Evolutionary conservation across 83 land plant genomes (phyloP).

Genomic region (Diphasiastrum complanatum): DNA sequence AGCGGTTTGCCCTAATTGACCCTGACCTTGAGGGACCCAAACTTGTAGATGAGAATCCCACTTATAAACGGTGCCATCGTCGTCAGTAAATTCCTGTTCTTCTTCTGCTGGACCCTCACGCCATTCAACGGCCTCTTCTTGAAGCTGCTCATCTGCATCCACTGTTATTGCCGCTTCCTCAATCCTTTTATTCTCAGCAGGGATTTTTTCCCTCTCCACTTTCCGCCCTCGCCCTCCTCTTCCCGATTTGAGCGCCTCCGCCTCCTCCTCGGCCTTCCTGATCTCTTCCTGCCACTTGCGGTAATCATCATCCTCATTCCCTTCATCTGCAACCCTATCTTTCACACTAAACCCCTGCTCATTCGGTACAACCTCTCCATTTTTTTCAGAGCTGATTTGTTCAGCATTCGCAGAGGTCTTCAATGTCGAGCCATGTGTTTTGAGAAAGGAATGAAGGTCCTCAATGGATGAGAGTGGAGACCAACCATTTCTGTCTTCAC

Average conservation of each 20-base stretch:
- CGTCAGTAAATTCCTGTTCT: constrained; percentile 89
- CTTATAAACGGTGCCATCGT: constrained; percentile 87
- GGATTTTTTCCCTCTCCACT: no score
- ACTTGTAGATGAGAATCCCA: constrained; percentile 66
- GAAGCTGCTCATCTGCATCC: background rate
- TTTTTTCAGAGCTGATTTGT: no score
- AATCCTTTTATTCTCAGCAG: background rate
- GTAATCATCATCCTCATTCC: constrained; percentile 51
- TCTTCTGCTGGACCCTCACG: constrained; percentile 76
- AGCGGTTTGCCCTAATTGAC: constrained; percentile 11
- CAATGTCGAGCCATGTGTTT: background rate
- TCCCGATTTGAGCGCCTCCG: constrained; percentile 39
- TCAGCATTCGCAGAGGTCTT: no score
- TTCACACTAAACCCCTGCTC: no score
- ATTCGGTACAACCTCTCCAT: no score
- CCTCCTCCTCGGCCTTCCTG: constrained; percentile 56
- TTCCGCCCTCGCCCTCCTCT: constrained; percentile 15
- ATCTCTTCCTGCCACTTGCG: constrained; percentile 68
- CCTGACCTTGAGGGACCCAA: constrained; percentile 80
- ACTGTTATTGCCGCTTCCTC: constrained; percentile 5
- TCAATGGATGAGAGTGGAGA: constrained; percentile 50
- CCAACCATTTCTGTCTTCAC: constrained; percentile 64
- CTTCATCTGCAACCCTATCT: no score
- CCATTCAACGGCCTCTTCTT: constrained; percentile 40
- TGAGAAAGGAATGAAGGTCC: constrained; percentile 23